These are phyloP conservation scores for Galeopsis tetrahit DNA, from an alignment of 257 asterid species.

Conservation along the genomic window DNA sequence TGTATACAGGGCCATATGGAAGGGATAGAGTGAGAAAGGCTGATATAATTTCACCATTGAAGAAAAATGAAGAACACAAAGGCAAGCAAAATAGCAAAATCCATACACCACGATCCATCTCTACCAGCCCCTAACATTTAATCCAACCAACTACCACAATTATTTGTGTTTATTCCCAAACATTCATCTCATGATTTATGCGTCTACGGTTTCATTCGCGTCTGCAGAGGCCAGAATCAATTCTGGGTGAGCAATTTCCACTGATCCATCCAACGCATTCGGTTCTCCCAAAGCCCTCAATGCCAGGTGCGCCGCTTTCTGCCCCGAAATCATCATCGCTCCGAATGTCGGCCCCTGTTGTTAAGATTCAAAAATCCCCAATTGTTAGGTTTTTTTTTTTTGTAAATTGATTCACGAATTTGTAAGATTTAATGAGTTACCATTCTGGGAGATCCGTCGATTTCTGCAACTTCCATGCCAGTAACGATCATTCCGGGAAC, in stretches of 20 bases:
- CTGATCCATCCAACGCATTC: constrained; percentile 61
- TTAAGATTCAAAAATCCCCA: constrained; percentile 16
- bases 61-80: background rate
- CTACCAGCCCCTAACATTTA: background rate
- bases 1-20: too few species aligned
- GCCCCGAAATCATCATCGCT: constrained; percentile 93
- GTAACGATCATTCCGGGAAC: constrained; percentile 97
- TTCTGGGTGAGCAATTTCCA: constrained; percentile 44
- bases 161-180: constrained; percentile 22
- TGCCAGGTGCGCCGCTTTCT: constrained; percentile 93
- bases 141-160: background rate
- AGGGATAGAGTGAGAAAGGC: background rate
- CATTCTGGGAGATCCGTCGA: constrained; percentile 95
- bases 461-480: constrained; percentile 97
- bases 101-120: constrained; percentile 11
- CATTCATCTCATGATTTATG: constrained; percentile 31
- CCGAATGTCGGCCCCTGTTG: constrained; percentile 91
- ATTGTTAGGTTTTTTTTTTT: background rate
- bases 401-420: background rate
- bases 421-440: constrained; percentile 35
- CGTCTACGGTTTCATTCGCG: constrained; percentile 56
- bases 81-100: constrained; percentile 11
- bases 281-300: constrained; percentile 73
- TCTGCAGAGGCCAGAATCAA: constrained; percentile 65
- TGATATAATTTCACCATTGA: background rate